These are phyloP conservation scores for Ananas comosus DNA, from an alignment of 176 grass and related monocot species.

Conservation along the genomic window DNA sequence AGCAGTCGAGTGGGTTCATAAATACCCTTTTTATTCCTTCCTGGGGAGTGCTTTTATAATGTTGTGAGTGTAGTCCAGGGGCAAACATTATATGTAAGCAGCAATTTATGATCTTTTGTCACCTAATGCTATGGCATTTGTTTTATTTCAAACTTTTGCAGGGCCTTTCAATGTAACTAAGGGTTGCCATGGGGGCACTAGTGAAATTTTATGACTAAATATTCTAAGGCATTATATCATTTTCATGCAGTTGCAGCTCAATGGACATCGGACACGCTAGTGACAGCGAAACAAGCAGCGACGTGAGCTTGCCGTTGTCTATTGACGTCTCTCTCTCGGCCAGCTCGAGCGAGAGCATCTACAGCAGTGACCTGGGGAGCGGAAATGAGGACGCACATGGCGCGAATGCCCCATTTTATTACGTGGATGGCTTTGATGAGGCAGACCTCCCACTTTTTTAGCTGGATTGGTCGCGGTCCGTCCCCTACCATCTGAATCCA, in stretches of 20 bases:
- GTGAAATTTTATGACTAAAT: neutral
- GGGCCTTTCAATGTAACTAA: too few relatives aligned
- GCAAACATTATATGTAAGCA: neutral
- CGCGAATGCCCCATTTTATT: slow-evolving; percentile 4
- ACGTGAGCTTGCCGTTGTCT: neutral
- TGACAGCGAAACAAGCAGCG: slow-evolving; percentile 20
- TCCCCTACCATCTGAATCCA: too few relatives aligned
- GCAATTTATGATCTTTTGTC: neutral
- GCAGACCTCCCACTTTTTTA: neutral
- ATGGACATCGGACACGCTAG: slow-evolving; percentile 5
- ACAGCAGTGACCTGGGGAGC: slow-evolving; percentile 18
- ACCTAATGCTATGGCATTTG: neutral
- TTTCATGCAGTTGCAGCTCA: slow-evolving; percentile 3
- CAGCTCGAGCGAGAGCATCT: slow-evolving; percentile 17
- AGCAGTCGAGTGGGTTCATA: too few relatives aligned
- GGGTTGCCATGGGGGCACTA: too few relatives aligned
- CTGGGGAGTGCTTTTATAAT: neutral
- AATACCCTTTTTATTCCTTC: too few relatives aligned
- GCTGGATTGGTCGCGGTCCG: too few relatives aligned
- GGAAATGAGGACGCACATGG: slow-evolving; percentile 13
- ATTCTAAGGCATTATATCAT: neutral
- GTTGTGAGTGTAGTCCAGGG: neutral
- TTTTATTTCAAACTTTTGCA: too few relatives aligned
- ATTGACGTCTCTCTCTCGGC: neutral
- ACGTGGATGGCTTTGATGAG: slow-evolving; percentile 12